A percentile compares a stretch with the other conserved stretches of the same genome.
These are phyloP conservation scores for Starmerella potacharoeniae DNA, from an alignment of 805 yeast species.

Conservation along the genomic window DNA sequence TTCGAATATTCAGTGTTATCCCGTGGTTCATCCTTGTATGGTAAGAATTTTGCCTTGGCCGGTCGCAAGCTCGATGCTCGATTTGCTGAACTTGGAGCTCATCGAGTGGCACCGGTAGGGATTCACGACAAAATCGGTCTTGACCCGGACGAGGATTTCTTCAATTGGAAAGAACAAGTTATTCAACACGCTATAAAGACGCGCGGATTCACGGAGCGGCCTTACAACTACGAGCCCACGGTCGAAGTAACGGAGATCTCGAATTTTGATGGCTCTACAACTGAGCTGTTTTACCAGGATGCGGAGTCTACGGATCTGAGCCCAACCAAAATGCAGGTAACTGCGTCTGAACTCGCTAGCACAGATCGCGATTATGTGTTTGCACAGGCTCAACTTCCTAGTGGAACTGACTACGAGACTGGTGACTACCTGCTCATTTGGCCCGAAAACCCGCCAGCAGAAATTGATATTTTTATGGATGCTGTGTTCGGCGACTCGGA, in stretches of 20 bases:
- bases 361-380: conserved; percentile 36
- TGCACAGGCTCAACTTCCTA: conserved; percentile 51
- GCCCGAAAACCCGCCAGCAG: conserved; percentile 65
- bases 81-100: conserved; percentile 46
- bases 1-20: conserved; percentile 57
- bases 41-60: conserved; percentile 59
- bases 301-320: not conserved
- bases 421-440: conserved; percentile 84
- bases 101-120: conserved; percentile 50
- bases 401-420: conserved; percentile 45
- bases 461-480: conserved; percentile 42
- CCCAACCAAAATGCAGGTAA: not conserved
- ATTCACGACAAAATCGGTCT: conserved; percentile 77
- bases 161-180: conserved; percentile 64
- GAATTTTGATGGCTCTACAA: not conserved
- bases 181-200: conserved; percentile 48
- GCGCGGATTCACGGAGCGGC: conserved; percentile 53
- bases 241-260: conserved; percentile 26
- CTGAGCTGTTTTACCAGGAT: not conserved
- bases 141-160: conserved; percentile 70
- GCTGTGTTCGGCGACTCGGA: conserved; percentile 41
- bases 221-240: conserved; percentile 53
- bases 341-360: not conserved
- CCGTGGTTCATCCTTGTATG: conserved; percentile 75
- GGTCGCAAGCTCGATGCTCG: conserved; percentile 39